Evolutionary conservation across 371 early-diverging fungal species (phyloP).

Genomic region (Rozella allomycis): DNA sequence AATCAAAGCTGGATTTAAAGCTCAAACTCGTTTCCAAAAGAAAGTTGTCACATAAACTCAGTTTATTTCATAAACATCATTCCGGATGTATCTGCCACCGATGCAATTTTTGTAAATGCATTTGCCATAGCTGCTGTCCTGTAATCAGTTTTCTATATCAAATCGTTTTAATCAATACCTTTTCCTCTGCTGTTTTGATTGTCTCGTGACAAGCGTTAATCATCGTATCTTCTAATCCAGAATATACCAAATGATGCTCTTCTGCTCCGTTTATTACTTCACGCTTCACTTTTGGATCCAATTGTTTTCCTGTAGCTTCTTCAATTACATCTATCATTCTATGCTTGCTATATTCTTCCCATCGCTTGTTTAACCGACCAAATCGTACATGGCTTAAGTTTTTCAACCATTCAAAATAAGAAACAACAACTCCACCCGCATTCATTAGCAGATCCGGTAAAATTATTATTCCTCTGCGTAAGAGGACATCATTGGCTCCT

Average conservation of each 20-base stretch:
- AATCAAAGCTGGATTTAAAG: constrained; percentile 95
- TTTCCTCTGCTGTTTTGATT: constrained; percentile 16
- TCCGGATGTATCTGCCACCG: constrained; percentile 2
- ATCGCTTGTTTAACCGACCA: constrained; percentile 73
- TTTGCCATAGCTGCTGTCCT: constrained; percentile 63
- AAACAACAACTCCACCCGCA: constrained; percentile 51
- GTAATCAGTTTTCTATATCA: constrained; percentile 44
- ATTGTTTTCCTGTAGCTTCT: constrained; percentile 44
- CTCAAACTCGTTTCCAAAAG: no score
- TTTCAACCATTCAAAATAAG: constrained; percentile 35
- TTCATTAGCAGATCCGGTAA: constrained; percentile 62
- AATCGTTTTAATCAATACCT: constrained; percentile 13
- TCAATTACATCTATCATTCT: constrained; percentile 55
- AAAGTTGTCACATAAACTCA: no score
- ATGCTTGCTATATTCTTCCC: constrained; percentile 60
- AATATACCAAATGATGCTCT: constrained; percentile 71
- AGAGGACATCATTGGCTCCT: constrained; percentile 45
- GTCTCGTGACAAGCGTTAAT: constrained; percentile 50
- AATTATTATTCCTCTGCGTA: constrained; percentile 38
- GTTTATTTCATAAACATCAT: constrained; percentile 9
- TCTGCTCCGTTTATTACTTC: constrained; percentile 67
- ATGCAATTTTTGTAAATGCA: constrained; percentile 58
- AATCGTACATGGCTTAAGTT: constrained; percentile 67
- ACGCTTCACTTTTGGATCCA: constrained; percentile 50
- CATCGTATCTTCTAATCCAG: constrained; percentile 77